Evolutionary conservation across 495 filamentous ascomycete species (phyloP).

Genomic region (Aspergillus diversus): DNA sequence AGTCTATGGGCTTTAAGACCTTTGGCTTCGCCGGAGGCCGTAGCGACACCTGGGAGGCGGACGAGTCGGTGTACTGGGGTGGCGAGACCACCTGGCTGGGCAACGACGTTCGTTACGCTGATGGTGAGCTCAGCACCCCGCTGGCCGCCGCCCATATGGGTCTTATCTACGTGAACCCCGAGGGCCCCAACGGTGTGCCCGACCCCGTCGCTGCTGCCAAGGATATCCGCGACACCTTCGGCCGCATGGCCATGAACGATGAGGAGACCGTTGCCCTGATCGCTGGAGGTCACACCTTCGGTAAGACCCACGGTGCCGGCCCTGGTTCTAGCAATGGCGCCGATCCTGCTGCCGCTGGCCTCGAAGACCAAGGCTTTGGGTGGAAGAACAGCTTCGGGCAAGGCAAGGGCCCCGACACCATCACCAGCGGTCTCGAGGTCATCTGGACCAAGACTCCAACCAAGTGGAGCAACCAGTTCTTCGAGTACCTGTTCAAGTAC

Average conservation of each 20-base stretch:
- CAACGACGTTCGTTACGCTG: slow-evolving; percentile 66
- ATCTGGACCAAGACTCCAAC: slow-evolving; percentile 73
- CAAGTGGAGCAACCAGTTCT: slow-evolving; percentile 68
- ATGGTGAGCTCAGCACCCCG: slow-evolving; percentile 63
- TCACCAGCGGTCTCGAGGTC: slow-evolving; percentile 74
- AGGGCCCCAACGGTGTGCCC: slow-evolving; percentile 70
- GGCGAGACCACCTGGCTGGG: slow-evolving; percentile 71
- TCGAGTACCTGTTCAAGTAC: slow-evolving; percentile 74
- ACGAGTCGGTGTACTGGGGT: slow-evolving; percentile 76
- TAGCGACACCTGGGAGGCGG: slow-evolving; percentile 69
- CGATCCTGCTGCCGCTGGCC: slow-evolving; percentile 63
- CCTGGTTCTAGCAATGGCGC: slow-evolving; percentile 58
- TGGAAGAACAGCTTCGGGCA: slow-evolving; percentile 62
- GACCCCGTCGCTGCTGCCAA: slow-evolving; percentile 67
- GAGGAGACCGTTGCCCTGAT: slow-evolving; percentile 76
- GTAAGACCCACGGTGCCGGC: slow-evolving; percentile 74
- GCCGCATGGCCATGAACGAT: slow-evolving; percentile 79
- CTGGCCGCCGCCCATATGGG: slow-evolving; percentile 71
- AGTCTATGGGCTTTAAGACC: slow-evolving; percentile 74
- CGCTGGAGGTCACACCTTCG: slow-evolving; percentile 74
- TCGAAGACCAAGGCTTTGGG: slow-evolving; percentile 69
- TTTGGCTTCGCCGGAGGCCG: slow-evolving; percentile 74
- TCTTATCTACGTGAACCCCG: slow-evolving; percentile 77
- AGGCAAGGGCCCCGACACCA: slow-evolving; percentile 67
- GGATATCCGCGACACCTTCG: slow-evolving; percentile 72